Evolutionary conservation across 345 rosid genomes (phyloP).

Genomic region (Populus alba): DNA sequence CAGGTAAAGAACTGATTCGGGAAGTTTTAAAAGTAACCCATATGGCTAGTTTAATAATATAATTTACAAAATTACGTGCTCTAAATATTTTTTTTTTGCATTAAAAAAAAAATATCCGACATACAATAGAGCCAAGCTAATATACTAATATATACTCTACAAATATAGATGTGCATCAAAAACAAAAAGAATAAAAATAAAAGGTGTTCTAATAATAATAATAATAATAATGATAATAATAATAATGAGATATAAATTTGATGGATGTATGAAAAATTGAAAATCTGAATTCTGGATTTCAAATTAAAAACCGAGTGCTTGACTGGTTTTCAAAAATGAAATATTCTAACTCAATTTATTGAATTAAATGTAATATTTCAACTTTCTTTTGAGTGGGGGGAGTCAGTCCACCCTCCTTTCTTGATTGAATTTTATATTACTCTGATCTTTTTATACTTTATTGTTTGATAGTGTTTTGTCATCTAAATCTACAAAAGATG

Average conservation of each 20-base stretch:
- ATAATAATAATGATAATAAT: no score
- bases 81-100: no score
- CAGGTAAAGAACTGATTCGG: no score
- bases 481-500: slow-evolving; percentile 8
- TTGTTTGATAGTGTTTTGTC: slow-evolving; percentile 8
- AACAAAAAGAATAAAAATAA: no score
- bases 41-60: no score
- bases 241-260: neutral
- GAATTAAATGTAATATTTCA: neutral
- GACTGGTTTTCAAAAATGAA: slow-evolving; percentile 25
- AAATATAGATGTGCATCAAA: no score
- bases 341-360: neutral
- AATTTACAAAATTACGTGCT: no score
- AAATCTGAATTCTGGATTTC: neutral
- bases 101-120: no score
- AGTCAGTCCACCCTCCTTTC: slow-evolving; percentile 20
- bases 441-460: slow-evolving; percentile 12
- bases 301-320: slow-evolving; percentile 18
- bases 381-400: slow-evolving; percentile 9
- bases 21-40: no score
- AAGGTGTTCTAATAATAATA: no score
- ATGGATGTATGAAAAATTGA: neutral
- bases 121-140: fast-evolving
- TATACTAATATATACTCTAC: no score
- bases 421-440: slow-evolving; percentile 16